Conservation (phyloP, 1,139 yeast species). For the Debaryomyces sp. region DNA sequence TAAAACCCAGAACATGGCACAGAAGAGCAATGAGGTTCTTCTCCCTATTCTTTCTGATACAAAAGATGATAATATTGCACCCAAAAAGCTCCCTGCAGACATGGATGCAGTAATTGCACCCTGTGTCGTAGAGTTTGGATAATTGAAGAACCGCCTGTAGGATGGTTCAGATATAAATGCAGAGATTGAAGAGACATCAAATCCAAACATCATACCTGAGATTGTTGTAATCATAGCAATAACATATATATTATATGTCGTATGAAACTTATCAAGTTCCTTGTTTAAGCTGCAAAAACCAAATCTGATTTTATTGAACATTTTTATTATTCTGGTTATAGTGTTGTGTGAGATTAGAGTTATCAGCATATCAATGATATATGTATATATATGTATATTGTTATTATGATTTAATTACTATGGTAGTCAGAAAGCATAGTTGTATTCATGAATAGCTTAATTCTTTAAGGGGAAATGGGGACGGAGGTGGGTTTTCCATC, state of each 20-base stretch:
- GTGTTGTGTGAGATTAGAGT: too few species aligned
- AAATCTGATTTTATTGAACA: conserved; percentile 18
- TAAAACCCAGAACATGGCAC: conserved; percentile 32
- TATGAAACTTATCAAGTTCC: conserved; percentile 38
- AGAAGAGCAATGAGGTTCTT: conserved; percentile 30
- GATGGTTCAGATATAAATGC: conserved; percentile 49
- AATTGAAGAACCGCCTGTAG: conserved; percentile 27
- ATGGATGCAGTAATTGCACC: conserved; percentile 39
- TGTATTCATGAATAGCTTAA: background rate
- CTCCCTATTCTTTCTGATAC: conserved; percentile 41
- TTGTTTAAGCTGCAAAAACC: conserved; percentile 29
- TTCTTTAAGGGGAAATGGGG: background rate
- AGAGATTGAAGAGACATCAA: conserved; percentile 64
- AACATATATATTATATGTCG: conserved; percentile 37
- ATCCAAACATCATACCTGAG: conserved; percentile 59
- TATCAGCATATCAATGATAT: too few species aligned
- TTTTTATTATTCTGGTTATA: conserved; percentile 17
- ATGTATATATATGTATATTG: background rate
- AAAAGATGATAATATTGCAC: conserved; percentile 31
- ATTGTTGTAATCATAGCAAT: conserved; percentile 48
- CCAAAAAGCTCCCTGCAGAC: conserved; percentile 39
- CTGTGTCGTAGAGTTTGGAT: conserved; percentile 21
- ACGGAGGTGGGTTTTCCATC: background rate
- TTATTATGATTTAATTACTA: background rate
- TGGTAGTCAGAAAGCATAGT: background rate